Percentiles rank a stretch among this genome's conserved stretches.
Evolutionary conservation across 345 rosid species (phyloP).

Genomic region (Passiflora organensis): DNA sequence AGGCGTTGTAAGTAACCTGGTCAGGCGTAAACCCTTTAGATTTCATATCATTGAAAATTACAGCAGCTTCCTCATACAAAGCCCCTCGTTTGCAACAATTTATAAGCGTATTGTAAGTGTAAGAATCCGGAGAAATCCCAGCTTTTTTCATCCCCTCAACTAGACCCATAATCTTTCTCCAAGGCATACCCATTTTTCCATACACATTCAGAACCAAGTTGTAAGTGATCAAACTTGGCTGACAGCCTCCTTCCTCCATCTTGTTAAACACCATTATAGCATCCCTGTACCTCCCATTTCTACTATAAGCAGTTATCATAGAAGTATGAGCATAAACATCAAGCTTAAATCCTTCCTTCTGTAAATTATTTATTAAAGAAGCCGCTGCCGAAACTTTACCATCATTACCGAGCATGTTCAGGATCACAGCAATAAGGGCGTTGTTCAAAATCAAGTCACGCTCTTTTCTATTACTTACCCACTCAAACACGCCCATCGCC

Average conservation of each 20-base stretch:
- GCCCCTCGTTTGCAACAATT: slow-evolving; percentile 81
- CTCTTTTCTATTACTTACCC: slow-evolving; percentile 58
- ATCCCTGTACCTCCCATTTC: slow-evolving; percentile 77
- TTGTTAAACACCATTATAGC: slow-evolving; percentile 65
- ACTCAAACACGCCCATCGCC: slow-evolving; percentile 67
- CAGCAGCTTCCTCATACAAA: slow-evolving; percentile 73
- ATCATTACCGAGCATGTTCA: slow-evolving; percentile 62
- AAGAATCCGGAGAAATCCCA: slow-evolving; percentile 60
- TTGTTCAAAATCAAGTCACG: slow-evolving; percentile 35
- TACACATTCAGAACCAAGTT: slow-evolving; percentile 76
- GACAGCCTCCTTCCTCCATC: slow-evolving; percentile 84
- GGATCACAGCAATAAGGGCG: slow-evolving; percentile 57
- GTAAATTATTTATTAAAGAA: slow-evolving; percentile 47
- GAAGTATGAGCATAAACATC: slow-evolving; percentile 86
- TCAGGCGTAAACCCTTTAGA: slow-evolving; percentile 66
- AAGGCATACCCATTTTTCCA: slow-evolving; percentile 98
- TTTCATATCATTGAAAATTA: slow-evolving; percentile 68
- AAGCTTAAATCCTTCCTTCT: slow-evolving; percentile 46
- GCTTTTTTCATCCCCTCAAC: slow-evolving; percentile 58
- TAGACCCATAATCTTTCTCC: slow-evolving; percentile 64
- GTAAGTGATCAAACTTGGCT: slow-evolving; percentile 79
- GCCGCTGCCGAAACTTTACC: slow-evolving; percentile 58
- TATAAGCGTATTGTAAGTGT: slow-evolving; percentile 83
- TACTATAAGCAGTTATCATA: slow-evolving; percentile 57
- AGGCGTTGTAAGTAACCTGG: slow-evolving; percentile 74